Base-by-base conservation (phyloP, 2,329 filamentous ascomycete genomes). In the Botrytis porri region DNA sequence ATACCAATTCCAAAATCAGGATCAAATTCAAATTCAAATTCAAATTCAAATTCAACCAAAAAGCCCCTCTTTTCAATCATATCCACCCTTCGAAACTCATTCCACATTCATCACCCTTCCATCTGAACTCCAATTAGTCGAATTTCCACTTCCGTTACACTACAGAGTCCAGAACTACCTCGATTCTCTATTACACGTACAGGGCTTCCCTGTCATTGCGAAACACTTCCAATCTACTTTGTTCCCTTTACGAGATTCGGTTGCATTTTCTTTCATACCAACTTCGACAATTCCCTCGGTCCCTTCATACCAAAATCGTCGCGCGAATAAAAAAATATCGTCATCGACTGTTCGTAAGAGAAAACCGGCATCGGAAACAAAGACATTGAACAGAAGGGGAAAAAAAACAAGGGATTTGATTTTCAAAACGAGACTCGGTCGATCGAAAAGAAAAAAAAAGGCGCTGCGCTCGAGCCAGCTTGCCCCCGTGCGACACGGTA, bases 111-210 rank as follows among this genome's bases (percentile, higher is more conserved):
- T 35, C 62, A 65, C n/a, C 60, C 43, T 7, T 54, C 29, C 64
- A 67, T 67, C 35, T 54, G 25, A 67, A 67, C 45, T 67, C 64
- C 45, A 29, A 54, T 51, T 67, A 54, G 35, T 67, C 64, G 35
- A 54, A 29, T 39, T 64, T 67, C 64, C 45, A 54, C 45, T 67
- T 67, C 64, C 45, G 45, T 67, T 14, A 67, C 45, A 54, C 45
- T 32, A 67, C 64, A 54, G 45, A 67, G 64, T 67, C 64, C 64
- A 67, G 64, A 67, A 67, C 64, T 67, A 67, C 45, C 45, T 67
- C 64, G 64, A 67, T 39, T 37, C 12, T 41, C 35, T 54, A 39
- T 48, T 51, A 37, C 64, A 43, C 39, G 8, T 67, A 67, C 64
- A 67, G 64, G 64, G 64, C 8, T 41, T 39, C 64, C 64, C 64